Evolutionary conservation across 2,329 filamentous ascomycete species (phyloP).

Genomic region (Phialophora verrucosa): DNA sequence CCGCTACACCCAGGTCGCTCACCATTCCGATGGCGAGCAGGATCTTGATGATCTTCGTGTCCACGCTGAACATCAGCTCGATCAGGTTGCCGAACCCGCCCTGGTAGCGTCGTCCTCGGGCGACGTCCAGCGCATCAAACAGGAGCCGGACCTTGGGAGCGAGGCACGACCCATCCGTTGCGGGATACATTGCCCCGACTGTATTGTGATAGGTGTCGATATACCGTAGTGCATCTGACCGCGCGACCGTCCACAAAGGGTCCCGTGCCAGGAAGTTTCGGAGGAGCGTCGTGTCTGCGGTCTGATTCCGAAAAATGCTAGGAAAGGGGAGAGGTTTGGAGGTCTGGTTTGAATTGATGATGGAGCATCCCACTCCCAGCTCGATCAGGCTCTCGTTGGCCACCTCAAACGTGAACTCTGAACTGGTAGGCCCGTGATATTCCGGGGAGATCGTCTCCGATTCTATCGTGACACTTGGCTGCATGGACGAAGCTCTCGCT

Average conservation of each 20-base stretch:
- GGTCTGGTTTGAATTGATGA: background rate
- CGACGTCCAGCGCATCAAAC: conserved; percentile 6
- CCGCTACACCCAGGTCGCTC: conserved; percentile 1
- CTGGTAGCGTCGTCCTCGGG: background rate
- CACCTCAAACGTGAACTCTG: conserved; percentile 20
- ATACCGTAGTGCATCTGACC: conserved; percentile 8
- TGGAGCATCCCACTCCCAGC: conserved; percentile 10
- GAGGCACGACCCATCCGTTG: conserved; percentile 2
- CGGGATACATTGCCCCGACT: conserved; percentile 24
- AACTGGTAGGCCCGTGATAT: conserved; percentile 23
- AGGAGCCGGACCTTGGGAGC: conserved; percentile 10
- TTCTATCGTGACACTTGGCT: background rate
- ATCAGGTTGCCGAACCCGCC: conserved; percentile 12
- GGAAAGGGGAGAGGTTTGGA: background rate
- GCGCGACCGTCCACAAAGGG: conserved; percentile 18
- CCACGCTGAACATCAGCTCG: conserved; percentile 14
- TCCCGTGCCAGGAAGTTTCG: conserved; percentile 11
- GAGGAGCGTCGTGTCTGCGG: background rate
- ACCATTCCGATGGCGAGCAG: conserved; percentile 17
- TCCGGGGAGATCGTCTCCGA: conserved; percentile 17
- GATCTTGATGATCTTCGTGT: conserved; percentile 19
- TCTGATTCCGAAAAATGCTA: background rate
- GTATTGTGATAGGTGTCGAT: conserved; percentile 13
- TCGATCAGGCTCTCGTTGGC: conserved; percentile 18
- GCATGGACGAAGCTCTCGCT: background rate